A percentile compares a stretch with the other conserved stretches of the same genome.
phyloP scores from a whole-genome alignment of 495 filamentous ascomycete genomes.

The Cairneyella variabilis region DNA sequence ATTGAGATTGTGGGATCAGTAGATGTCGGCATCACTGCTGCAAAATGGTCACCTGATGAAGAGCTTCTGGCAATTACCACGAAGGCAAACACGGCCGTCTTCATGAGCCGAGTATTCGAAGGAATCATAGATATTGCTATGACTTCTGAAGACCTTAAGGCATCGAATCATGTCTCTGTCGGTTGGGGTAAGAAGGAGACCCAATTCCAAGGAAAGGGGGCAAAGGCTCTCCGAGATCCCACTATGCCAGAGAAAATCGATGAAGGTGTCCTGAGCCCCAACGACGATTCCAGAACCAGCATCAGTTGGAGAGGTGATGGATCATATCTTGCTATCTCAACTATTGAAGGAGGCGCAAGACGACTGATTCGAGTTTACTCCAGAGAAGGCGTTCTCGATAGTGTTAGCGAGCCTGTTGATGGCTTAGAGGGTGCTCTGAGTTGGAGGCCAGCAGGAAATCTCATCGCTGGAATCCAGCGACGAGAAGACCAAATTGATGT shows the following conservation, averaged over 20 bases:
- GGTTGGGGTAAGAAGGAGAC: constrained; percentile 99
- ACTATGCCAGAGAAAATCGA: constrained; percentile 94
- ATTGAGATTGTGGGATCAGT: constrained; percentile 94
- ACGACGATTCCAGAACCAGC: constrained; percentile 63
- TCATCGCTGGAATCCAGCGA: constrained; percentile 80
- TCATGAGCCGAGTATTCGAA: constrained; percentile 93
- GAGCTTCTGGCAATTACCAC: constrained; percentile 83
- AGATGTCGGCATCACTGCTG: constrained; percentile 84
- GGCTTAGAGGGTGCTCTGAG: constrained; percentile 79
- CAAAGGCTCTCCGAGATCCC: constrained; percentile 84
- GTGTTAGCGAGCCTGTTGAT: constrained; percentile 91
- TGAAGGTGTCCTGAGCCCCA: constrained; percentile 66
- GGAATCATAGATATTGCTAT: constrained; percentile 70
- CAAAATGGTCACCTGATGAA: constrained; percentile 93
- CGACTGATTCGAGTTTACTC: constrained; percentile 85
- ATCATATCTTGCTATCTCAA: constrained; percentile 83
- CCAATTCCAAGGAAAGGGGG: constrained; percentile 92
- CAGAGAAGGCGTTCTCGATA: constrained; percentile 83
- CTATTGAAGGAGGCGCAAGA: constrained; percentile 58
- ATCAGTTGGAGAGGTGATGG: constrained; percentile 97
- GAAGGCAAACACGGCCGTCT: constrained; percentile 70
- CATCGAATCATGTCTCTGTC: constrained; percentile 93
- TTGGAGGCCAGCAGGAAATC: constrained; percentile 87
- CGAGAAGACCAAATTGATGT: constrained; percentile 65
- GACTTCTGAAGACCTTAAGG: constrained; percentile 70